phyloP scores from a whole-genome alignment of 2,329 filamentous ascomycete genomes.

The Colletotrichum sp. region DNA sequence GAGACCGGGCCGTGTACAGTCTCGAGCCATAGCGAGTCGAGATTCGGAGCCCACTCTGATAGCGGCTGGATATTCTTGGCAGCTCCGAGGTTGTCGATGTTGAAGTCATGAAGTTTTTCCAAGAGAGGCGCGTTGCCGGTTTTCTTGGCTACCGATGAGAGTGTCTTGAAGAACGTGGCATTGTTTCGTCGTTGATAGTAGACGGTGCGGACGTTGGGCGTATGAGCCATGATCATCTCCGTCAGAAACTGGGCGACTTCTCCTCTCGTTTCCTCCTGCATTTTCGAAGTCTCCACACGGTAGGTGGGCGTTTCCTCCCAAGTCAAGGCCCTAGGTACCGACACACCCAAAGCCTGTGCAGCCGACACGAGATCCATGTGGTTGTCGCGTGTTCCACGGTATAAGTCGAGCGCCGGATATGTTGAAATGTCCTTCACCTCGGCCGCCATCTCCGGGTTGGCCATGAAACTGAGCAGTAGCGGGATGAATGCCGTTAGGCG shows the following conservation, averaged over 20 bases:
- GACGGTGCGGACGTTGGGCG: not conserved
- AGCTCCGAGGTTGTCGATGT: not conserved
- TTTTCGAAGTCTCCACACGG: not conserved
- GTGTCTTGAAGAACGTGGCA: not conserved
- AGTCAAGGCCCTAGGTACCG: not conserved
- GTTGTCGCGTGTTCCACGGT: not conserved
- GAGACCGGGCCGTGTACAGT: not conserved
- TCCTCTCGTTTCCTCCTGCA: not conserved
- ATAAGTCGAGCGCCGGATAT: not conserved
- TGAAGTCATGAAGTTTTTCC: not conserved
- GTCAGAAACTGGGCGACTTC: not conserved
- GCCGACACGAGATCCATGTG: not conserved
- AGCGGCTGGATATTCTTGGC: rapidly evolving
- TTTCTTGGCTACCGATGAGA: not conserved
- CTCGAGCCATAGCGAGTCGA: not conserved
- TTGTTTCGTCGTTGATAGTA: not conserved
- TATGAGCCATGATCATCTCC: not conserved
- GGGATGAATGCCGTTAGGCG: not conserved
- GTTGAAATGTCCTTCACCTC: not conserved
- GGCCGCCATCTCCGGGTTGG: not conserved
- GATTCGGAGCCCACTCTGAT: not conserved
- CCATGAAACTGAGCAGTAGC: not conserved
- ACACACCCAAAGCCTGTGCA: rapidly evolving
- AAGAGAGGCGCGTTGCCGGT: rapidly evolving
- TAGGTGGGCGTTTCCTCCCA: rapidly evolving